These are phyloP conservation scores for Globisporangium cederbergense DNA, from an alignment of 352 stramenopile genomes.

Conservation along the genomic window DNA sequence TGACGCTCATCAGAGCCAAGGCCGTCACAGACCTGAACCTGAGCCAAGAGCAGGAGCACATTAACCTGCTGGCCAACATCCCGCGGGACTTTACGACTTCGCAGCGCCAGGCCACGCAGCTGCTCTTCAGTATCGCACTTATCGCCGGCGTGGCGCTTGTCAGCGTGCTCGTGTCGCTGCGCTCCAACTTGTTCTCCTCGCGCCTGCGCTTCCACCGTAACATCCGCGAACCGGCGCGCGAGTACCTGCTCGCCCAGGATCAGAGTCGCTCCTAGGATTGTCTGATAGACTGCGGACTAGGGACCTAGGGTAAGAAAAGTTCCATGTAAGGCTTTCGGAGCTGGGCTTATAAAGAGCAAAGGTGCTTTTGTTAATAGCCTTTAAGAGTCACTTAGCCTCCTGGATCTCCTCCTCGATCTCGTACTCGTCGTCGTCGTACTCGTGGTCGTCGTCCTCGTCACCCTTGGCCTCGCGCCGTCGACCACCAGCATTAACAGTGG, in stretches of 20 bases:
- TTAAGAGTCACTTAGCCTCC: constrained; percentile 9
- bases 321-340: not conserved
- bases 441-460: constrained; percentile 20
- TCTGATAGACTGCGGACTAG: not conserved
- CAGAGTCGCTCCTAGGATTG: constrained; percentile 1
- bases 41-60: not conserved
- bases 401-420: constrained; percentile 53
- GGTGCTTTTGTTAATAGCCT: not conserved
- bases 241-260: constrained; percentile 45
- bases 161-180: constrained; percentile 36
- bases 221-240: constrained; percentile 44
- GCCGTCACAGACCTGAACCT: too few species aligned
- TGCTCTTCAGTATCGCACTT: constrained; percentile 30
- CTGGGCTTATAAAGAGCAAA: not conserved
- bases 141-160: constrained; percentile 32
- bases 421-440: constrained; percentile 41
- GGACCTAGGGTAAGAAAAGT: not conserved
- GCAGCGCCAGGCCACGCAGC: constrained; percentile 23
- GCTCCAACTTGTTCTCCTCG: constrained; percentile 32
- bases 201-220: constrained; percentile 28
- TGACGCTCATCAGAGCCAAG: constrained; percentile 17
- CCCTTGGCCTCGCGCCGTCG: not conserved
- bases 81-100: constrained; percentile 14
- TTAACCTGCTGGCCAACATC: constrained; percentile 15
- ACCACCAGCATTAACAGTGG: constrained; percentile 9